Conservation (phyloP, 306 rosid genomes). For the Lathyrus aphaca region DNA sequence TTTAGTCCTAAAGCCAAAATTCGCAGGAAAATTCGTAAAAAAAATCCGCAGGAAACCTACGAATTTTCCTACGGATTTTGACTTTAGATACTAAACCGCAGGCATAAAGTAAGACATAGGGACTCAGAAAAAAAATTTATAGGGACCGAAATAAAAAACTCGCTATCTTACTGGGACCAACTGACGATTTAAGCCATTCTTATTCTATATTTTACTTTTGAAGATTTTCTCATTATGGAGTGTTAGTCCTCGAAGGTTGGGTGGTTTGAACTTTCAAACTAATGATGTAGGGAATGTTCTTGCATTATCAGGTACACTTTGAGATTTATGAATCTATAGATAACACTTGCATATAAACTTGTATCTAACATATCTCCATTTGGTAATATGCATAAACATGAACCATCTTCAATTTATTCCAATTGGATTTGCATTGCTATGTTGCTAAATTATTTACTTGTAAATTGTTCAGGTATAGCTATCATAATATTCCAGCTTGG, state of each 20-base stretch:
- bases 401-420: background rate
- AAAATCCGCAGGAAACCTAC: no score
- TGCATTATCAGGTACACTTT: conserved; percentile 73
- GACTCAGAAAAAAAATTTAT: no score
- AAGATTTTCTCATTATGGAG: conserved; percentile 89
- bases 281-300: conserved; percentile 70
- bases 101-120: no score
- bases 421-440: background rate
- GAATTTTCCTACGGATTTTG: no score
- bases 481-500: conserved; percentile 59
- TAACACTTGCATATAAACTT: no score
- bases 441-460: background rate
- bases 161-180: no score
- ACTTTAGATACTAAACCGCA: no score
- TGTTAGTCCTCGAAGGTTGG: conserved; percentile 66
- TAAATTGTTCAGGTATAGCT: conserved; percentile 54
- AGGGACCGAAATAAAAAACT: no score
- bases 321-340: background rate
- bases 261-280: conserved; percentile 63
- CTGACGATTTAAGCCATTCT: no score
- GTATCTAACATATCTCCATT: background rate
- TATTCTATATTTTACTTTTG: background rate
- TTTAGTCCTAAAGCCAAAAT: no score
- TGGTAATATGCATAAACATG: background rate
- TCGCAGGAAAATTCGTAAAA: no score